Evolutionary conservation across 2,329 filamentous ascomycete species (phyloP).

Genomic region (Septoria linicola): DNA sequence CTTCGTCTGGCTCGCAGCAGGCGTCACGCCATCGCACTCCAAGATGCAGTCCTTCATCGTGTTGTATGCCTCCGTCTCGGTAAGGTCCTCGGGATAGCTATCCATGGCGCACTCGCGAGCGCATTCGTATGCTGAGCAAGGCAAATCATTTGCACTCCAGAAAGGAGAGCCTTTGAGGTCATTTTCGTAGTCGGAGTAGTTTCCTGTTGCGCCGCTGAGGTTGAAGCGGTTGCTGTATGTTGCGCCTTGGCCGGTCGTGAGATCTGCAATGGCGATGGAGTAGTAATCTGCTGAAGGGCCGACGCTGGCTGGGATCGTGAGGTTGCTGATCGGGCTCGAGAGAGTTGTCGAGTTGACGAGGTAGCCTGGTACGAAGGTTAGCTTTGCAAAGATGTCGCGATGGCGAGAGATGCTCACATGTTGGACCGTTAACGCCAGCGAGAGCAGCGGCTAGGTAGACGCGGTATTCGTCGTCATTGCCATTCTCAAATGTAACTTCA

Average conservation of each 20-base stretch:
- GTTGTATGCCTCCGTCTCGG: slow-evolving; percentile 26
- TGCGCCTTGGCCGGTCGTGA: slow-evolving; percentile 27
- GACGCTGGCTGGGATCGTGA: slow-evolving; percentile 37
- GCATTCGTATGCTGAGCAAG: slow-evolving; percentile 33
- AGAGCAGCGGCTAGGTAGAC: slow-evolving; percentile 39
- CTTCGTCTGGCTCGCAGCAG: slow-evolving; percentile 20
- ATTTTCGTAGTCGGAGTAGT: slow-evolving; percentile 34
- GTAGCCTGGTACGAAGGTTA: slow-evolving; percentile 29
- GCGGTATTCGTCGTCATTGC: slow-evolving; percentile 33
- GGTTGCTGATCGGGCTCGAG: slow-evolving; percentile 28
- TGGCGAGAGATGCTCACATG: slow-evolving; percentile 25
- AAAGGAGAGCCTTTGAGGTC: slow-evolving; percentile 33
- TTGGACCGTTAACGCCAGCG: slow-evolving; percentile 36
- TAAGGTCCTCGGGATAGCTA: slow-evolving; percentile 32
- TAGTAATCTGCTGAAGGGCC: slow-evolving; percentile 37
- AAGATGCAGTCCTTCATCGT: slow-evolving; percentile 34
- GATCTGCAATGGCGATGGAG: slow-evolving; percentile 33
- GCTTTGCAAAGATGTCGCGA: neutral
- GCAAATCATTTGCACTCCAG: slow-evolving; percentile 34
- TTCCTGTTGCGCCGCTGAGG: slow-evolving; percentile 32
- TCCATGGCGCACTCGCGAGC: slow-evolving; percentile 34
- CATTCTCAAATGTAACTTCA: slow-evolving; percentile 38
- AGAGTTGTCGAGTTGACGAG: slow-evolving; percentile 37
- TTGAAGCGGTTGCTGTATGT: slow-evolving; percentile 34
- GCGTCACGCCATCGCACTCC: slow-evolving; percentile 31